phyloP scores from a whole-genome alignment of 192 early-diverging fungal species.

The Martensiomyces pterosporus region DNA sequence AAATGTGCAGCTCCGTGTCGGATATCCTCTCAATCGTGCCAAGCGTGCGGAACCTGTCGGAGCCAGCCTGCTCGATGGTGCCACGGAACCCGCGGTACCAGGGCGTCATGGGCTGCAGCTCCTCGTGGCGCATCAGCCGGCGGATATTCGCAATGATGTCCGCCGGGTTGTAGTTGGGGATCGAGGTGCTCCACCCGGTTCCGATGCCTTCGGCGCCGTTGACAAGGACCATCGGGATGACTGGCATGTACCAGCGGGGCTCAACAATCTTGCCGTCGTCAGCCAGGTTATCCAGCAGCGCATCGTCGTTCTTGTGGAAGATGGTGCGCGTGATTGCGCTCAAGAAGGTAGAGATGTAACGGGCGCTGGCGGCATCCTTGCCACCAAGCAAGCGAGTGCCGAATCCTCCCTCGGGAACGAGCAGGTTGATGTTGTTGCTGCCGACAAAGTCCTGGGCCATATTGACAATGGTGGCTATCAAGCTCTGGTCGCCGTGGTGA shows the following conservation, averaged over 20 bases:
- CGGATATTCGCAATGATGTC: slow-evolving; percentile 86
- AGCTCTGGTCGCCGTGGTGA: slow-evolving; percentile 90
- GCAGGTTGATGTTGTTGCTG: slow-evolving; percentile 86
- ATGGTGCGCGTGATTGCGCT: slow-evolving; percentile 67
- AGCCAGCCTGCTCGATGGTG: slow-evolving; percentile 54
- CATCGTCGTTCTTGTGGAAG: slow-evolving; percentile 79
- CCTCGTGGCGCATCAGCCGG: slow-evolving; percentile 71
- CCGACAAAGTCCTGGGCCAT: slow-evolving; percentile 96
- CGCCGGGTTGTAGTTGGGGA: slow-evolving; percentile 83
- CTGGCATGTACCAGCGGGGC: slow-evolving; percentile 93
- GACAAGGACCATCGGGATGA: slow-evolving; percentile 90
- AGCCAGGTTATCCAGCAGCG: slow-evolving; percentile 72
- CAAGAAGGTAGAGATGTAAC: slow-evolving; percentile 91
- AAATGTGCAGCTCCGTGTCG: slow-evolving; percentile 74
- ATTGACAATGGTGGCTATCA: slow-evolving; percentile 81
- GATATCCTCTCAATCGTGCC: slow-evolving; percentile 69
- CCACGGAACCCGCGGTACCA: slow-evolving; percentile 96
- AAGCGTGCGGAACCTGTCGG: slow-evolving; percentile 61
- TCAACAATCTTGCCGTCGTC: slow-evolving; percentile 91
- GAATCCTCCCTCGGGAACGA: slow-evolving; percentile 86
- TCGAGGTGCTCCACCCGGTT: slow-evolving; percentile 79
- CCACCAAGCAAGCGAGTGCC: slow-evolving; percentile 87
- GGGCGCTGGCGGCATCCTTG: slow-evolving; percentile 92
- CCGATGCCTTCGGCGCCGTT: slow-evolving; percentile 96
- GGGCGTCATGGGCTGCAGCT: slow-evolving; percentile 70